A percentile compares a stretch with the other conserved stretches of the same genome.
Evolutionary conservation across 495 filamentous ascomycete species (phyloP).

Genomic region (Podospora conica): DNA sequence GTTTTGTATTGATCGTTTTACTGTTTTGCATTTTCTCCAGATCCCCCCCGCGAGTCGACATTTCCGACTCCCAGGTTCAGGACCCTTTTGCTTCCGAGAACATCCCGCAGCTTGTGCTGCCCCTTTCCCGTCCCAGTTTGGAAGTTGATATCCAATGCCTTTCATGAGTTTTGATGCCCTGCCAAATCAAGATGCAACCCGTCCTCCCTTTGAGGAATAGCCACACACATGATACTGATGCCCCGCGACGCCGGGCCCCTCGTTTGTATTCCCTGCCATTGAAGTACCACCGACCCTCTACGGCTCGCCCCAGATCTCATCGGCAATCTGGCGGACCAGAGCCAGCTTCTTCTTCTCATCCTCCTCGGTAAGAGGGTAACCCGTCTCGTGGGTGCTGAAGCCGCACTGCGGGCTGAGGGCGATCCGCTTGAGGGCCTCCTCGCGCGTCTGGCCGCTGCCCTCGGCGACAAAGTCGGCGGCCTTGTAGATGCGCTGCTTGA

Average conservation of each 20-base stretch:
- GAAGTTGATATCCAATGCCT: constrained; percentile 23
- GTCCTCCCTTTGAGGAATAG: neutral
- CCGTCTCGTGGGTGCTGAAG: constrained; percentile 65
- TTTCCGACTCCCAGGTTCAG: too few species aligned
- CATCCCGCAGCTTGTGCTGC: too few species aligned
- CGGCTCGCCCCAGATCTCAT: constrained; percentile 64
- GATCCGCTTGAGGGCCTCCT: constrained; percentile 62
- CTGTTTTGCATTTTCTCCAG: neutral
- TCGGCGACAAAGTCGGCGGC: constrained; percentile 68
- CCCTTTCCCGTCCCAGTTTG: constrained; percentile 5
- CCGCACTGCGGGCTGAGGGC: constrained; percentile 75
- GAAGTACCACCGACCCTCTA: constrained; percentile 16
- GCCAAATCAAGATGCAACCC: neutral
- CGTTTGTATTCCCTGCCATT: neutral
- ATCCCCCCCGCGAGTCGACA: neutral
- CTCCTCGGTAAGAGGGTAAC: constrained; percentile 57
- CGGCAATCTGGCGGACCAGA: constrained; percentile 61
- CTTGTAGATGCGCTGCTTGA: constrained; percentile 59
- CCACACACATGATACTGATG: neutral
- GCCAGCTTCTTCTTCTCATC: constrained; percentile 67
- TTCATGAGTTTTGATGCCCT: neutral
- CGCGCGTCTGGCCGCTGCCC: constrained; percentile 54
- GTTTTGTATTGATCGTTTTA: neutral
- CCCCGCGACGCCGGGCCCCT: neutral
- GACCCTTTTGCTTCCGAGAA: too few species aligned